phyloP scores from a whole-genome alignment of 345 rosid genomes.

The Eutrema japonicum region DNA sequence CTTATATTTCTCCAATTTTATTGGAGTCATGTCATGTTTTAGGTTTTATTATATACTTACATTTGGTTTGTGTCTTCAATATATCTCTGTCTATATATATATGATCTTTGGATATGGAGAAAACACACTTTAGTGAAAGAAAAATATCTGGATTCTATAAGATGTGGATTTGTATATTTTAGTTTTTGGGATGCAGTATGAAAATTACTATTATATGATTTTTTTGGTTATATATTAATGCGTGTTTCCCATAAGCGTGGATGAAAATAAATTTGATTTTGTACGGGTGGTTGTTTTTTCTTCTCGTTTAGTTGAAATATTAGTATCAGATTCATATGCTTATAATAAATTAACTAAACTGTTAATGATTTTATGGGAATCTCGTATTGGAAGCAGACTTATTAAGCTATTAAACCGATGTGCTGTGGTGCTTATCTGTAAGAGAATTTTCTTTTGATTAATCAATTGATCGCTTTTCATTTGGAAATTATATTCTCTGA shows the following conservation, averaged over 20 bases:
- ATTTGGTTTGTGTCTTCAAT: conserved; percentile 11
- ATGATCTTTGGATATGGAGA: conserved; percentile 16
- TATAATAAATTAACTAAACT: conserved; percentile 27
- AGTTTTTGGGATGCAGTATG: conserved; percentile 19
- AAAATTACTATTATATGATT: conserved; percentile 3
- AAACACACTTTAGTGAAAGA: conserved; percentile 16
- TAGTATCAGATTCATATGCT: conserved; percentile 20
- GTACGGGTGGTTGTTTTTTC: conserved; percentile 3
- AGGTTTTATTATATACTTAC: conserved; percentile 15
- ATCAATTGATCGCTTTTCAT: conserved; percentile 12
- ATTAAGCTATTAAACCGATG: conserved; percentile 39
- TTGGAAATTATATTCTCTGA: conserved; percentile 35
- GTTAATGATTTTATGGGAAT: conserved; percentile 35
- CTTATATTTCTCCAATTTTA: conserved; percentile 2
- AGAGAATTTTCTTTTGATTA: conserved; percentile 42
- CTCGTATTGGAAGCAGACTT: conserved; percentile 32
- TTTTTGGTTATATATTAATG: neutral
- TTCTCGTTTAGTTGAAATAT: conserved; percentile 6
- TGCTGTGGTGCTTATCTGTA: conserved; percentile 44
- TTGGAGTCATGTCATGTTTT: conserved; percentile 21
- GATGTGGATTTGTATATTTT: conserved; percentile 27
- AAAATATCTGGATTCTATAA: neutral
- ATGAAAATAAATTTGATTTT: conserved; percentile 27
- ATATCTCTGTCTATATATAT: neutral
- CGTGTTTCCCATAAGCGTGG: conserved; percentile 30